phyloP scores from a whole-genome alignment of 2,329 filamentous ascomycete species.

The Thyridium curvatum region DNA sequence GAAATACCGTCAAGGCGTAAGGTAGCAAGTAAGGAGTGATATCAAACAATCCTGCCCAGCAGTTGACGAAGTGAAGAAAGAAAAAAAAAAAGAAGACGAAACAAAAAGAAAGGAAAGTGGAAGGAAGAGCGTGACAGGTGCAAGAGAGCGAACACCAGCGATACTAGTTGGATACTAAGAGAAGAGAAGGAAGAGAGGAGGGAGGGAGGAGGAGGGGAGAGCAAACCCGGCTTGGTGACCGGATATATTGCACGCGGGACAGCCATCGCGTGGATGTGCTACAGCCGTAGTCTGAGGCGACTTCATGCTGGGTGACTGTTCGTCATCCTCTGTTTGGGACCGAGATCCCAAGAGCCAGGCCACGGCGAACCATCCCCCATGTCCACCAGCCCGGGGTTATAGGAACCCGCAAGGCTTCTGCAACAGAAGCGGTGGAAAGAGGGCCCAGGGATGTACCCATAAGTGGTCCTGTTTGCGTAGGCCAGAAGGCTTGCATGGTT shows the following conservation, averaged over 20 bases:
- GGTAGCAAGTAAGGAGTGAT: constrained; percentile 2
- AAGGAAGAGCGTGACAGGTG: background rate
- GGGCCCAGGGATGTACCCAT: too few relatives aligned
- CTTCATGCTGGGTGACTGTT: constrained; percentile 1
- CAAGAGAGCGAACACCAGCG: too few relatives aligned
- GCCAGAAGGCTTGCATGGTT: too few relatives aligned
- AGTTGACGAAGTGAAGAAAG: constrained; percentile 7
- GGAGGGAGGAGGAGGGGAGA: constrained; percentile 1
- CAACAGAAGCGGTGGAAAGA: too few relatives aligned
- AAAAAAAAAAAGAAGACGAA: constrained; percentile 5
- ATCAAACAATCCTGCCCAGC: constrained; percentile 8
- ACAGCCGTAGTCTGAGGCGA: background rate
- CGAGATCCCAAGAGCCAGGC: too few relatives aligned
- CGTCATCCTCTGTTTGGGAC: background rate
- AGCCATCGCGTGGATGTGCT: background rate
- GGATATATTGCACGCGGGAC: constrained; percentile 1
- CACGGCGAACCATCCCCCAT: too few relatives aligned
- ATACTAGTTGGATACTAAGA: too few relatives aligned
- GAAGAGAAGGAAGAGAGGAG: constrained; percentile 3
- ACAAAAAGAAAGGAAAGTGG: constrained; percentile 5
- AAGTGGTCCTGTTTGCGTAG: too few relatives aligned
- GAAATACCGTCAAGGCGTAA: background rate
- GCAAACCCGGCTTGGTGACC: constrained; percentile 5
- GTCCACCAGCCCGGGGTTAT: constrained; percentile 2
- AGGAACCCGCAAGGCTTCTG: constrained; percentile 1